Evolutionary conservation across 2,329 filamentous ascomycete genomes (phyloP).

Genomic region (Aaosphaeria arxii): DNA sequence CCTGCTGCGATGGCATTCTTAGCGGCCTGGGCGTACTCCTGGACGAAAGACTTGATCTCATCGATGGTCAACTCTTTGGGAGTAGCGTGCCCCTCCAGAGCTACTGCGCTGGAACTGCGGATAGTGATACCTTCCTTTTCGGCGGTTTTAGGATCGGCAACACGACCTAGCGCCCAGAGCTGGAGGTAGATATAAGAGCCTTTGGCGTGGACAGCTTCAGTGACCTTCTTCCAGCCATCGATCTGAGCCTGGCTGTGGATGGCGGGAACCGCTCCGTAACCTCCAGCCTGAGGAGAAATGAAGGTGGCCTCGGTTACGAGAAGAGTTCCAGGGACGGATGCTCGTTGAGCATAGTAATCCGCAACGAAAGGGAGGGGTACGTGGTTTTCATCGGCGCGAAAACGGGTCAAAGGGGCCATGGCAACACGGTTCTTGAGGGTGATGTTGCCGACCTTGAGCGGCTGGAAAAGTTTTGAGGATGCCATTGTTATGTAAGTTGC

Average conservation of each 20-base stretch:
- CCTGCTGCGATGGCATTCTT: constrained; percentile 48
- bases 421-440: constrained; percentile 33
- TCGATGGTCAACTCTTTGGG: constrained; percentile 34
- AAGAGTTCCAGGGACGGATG: constrained; percentile 52
- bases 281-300: constrained; percentile 47
- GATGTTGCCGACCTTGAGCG: constrained; percentile 32
- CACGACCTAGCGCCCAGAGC: constrained; percentile 60
- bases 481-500: neutral
- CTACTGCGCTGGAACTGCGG: constrained; percentile 30
- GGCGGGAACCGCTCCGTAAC: constrained; percentile 54
- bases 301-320: constrained; percentile 59
- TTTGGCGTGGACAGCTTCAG: constrained; percentile 61
- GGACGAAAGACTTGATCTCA: constrained; percentile 30
- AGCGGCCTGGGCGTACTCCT: constrained; percentile 39
- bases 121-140: constrained; percentile 33
- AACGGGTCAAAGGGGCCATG: constrained; percentile 38
- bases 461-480: constrained; percentile 25
- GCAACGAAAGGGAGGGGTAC: constrained; percentile 42
- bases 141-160: constrained; percentile 41
- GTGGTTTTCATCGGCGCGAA: constrained; percentile 47
- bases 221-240: constrained; percentile 59
- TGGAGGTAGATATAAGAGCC: constrained; percentile 61
- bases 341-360: constrained; percentile 57
- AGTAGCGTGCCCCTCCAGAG: constrained; percentile 38
- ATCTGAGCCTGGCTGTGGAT: constrained; percentile 51